A percentile compares a stretch with the other conserved stretches of the same genome.
These are phyloP conservation scores for Acacia pycnantha DNA, from an alignment of 331 rosid genomes.

Conservation along the genomic window DNA sequence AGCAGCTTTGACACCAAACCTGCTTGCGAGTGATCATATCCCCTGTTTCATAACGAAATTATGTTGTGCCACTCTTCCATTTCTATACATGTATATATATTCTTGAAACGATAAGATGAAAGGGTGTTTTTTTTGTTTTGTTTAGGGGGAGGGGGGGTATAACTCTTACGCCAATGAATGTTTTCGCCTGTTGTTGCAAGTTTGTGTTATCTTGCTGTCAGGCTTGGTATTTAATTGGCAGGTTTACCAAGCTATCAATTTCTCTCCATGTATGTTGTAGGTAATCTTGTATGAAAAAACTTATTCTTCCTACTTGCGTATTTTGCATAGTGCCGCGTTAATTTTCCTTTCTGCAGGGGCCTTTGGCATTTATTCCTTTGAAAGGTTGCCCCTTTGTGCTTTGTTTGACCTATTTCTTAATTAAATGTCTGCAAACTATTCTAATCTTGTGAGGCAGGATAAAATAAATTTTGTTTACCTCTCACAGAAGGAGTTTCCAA, in stretches of 20 bases:
- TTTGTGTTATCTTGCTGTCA: constrained; percentile 30
- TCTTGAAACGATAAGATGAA: constrained; percentile 11
- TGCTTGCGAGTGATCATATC: constrained; percentile 72
- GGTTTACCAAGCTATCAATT: constrained; percentile 25
- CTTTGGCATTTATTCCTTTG: constrained; percentile 17
- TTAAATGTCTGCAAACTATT: background rate
- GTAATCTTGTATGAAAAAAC: constrained; percentile 8
- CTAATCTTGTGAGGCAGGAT: constrained; percentile 21
- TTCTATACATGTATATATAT: constrained; percentile 42
- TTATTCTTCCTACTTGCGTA: background rate
- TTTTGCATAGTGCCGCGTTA: constrained; percentile 6
- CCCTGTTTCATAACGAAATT: constrained; percentile 2
- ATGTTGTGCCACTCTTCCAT: constrained; percentile 31
- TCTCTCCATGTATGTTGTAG: constrained; percentile 13
- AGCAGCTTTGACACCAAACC: constrained; percentile 96
- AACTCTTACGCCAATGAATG: constrained; percentile 31
- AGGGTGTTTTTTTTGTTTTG: background rate
- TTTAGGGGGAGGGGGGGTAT: constrained; percentile 14
- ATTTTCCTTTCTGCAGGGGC: constrained; percentile 11
- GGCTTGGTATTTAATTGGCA: constrained; percentile 26
- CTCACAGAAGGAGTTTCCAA: background rate
- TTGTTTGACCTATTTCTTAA: constrained; percentile 17
- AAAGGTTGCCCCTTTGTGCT: constrained; percentile 13
- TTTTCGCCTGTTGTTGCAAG: constrained; percentile 31
- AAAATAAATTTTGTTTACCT: background rate